A percentile compares a stretch with the other conserved stretches of the same genome.
Conservation (phyloP, 2,329 filamentous ascomycete genomes). For the Aspergillus tanneri region DNA sequence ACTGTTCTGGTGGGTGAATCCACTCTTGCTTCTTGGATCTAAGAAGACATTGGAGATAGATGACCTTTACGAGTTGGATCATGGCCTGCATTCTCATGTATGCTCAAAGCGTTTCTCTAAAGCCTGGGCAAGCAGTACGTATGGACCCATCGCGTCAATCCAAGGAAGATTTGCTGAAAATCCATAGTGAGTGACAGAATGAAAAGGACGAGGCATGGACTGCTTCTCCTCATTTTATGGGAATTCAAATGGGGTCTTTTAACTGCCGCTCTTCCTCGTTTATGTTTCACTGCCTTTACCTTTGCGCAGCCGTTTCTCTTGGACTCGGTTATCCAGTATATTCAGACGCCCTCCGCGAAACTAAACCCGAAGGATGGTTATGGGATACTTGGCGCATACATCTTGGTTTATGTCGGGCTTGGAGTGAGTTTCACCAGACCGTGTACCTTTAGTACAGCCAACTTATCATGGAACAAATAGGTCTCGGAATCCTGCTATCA, state of each 20-base stretch:
- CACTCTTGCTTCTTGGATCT: constrained; percentile 52
- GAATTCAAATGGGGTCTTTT: too few species aligned
- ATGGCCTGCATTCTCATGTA: constrained; percentile 44
- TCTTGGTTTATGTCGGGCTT: constrained; percentile 44
- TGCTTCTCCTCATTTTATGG: too few species aligned
- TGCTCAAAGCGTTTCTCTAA: too few species aligned
- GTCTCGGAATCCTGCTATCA: too few species aligned
- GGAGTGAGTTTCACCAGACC: constrained; percentile 34
- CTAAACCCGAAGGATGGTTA: constrained; percentile 40
- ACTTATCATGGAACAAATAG: constrained; percentile 33
- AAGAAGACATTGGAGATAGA: constrained; percentile 44
- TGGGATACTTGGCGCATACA: constrained; percentile 46
- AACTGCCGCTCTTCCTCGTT: too few species aligned
- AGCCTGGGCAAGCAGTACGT: constrained; percentile 35
- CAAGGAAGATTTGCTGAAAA: too few species aligned
- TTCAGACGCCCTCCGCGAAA: constrained; percentile 30
- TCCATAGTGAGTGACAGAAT: too few species aligned
- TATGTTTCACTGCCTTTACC: constrained; percentile 42
- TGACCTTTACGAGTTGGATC: constrained; percentile 49
- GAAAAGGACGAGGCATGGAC: too few species aligned
- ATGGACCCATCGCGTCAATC: constrained; percentile 41
- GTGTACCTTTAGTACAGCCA: constrained; percentile 1
- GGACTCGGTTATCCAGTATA: too few species aligned
- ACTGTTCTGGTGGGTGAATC: constrained; percentile 57
- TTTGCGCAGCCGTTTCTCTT: constrained; percentile 39